Evolutionary conservation across 176 grass and related monocot genomes (phyloP), one percentile per base, ranked within the genome.

Genomic region (Oryza longistaminata): DNA sequence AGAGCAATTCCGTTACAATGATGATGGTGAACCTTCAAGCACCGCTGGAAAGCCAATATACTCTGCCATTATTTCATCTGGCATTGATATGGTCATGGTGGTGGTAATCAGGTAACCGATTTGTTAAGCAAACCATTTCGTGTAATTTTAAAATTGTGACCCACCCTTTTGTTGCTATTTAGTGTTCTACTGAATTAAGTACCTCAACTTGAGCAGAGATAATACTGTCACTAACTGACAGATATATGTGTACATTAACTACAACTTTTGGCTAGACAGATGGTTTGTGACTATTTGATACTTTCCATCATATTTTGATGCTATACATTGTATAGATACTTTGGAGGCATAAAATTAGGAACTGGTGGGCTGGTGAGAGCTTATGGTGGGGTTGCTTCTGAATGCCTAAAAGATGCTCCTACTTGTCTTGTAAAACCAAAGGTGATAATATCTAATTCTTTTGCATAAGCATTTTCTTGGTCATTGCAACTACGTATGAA

Each of bases 11-110:
- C 91, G 96, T 45, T 92, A 78, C 46, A 96, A 96, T 10, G 93
- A 99, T 86, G 96, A 96, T 6, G 91, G 96, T 3, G 96, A 99
- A 55, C 96, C 93, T 64, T 99, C 96, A 21, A 94, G 93, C 81
- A 99, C 90, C 22, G 90, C 93, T 76, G 93, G 96, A 71, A 99
- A 96, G 62, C 96, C 96, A 61, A 99, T 99, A 85, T 98, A 96
- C 82, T 98, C 96, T 64, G 87, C 96, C 48, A 98, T 98, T 75
- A 44, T 91, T 89, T 98, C 96, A 2, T 98, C 93, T 19, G 90
- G 91, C 70, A 52, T 98, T 82, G 93, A 98, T 89, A 96, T 88
- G 96, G 88, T 96, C 76, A 88, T 96, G 81, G 91, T 99, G 33
- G 96, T 99, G 66, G 91, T 99, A 52, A 99, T 89, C 69, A 99